These are phyloP conservation scores for Aspergillus biplanus DNA, from an alignment of 495 filamentous ascomycete species.

Conservation along the genomic window DNA sequence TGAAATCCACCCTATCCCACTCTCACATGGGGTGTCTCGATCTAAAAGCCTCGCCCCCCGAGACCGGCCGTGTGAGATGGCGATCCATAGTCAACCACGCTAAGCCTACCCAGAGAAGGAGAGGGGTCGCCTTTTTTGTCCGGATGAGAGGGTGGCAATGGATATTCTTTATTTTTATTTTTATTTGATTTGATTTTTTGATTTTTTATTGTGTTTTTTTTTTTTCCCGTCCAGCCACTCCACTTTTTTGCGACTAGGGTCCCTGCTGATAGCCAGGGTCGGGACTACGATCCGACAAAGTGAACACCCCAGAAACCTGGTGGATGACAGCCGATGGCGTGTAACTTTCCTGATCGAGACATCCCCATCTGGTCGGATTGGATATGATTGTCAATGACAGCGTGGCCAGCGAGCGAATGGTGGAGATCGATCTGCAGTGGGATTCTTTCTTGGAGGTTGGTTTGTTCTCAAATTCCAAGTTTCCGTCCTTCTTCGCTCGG, in stretches of 20 bases:
- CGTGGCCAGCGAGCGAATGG: background rate
- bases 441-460: background rate
- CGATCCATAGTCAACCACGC: too few species aligned
- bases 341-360: conserved; percentile 15
- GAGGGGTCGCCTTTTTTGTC: too few species aligned
- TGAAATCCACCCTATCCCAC: too few species aligned
- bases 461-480: background rate
- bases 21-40: too few species aligned
- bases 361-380: background rate
- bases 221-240: background rate
- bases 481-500: background rate
- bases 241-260: background rate
- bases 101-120: too few species aligned
- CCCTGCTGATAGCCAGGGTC: background rate
- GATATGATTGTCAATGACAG: conserved; percentile 13
- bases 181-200: too few species aligned
- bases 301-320: conserved; percentile 1
- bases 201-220: background rate
- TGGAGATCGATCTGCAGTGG: background rate
- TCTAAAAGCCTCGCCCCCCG: too few species aligned
- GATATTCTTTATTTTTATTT: too few species aligned
- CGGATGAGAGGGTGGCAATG: too few species aligned
- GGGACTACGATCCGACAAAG: conserved; percentile 6
- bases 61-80: too few species aligned
- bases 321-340: conserved; percentile 20